A percentile compares a stretch with the other conserved stretches of the same genome.
Conservation (phyloP, 192 early-diverging fungal species). For the Glomus cerebriforme region DNA sequence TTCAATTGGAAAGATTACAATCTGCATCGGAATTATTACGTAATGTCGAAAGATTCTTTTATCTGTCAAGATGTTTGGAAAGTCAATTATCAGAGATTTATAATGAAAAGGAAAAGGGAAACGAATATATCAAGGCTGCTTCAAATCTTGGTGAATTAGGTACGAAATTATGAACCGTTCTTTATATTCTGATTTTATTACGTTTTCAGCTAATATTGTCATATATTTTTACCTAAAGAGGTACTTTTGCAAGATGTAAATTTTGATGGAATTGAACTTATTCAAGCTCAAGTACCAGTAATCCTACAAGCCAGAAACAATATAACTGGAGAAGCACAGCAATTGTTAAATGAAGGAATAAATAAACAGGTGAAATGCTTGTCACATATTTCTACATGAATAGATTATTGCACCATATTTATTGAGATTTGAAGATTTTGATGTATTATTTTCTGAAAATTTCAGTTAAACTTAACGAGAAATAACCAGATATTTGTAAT, state of each 20-base stretch:
- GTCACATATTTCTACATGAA: too few relatives aligned
- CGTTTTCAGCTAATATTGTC: not conserved
- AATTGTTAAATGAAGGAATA: conserved; percentile 53
- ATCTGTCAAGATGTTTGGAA: conserved; percentile 60
- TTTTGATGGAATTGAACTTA: conserved; percentile 66
- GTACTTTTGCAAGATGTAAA: conserved; percentile 57
- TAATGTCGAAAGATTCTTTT: conserved; percentile 60
- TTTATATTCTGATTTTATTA: not conserved
- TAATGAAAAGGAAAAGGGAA: conserved; percentile 33
- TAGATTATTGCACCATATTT: too few relatives aligned
- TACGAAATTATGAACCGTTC: conserved; percentile 36
- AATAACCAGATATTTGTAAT: not conserved
- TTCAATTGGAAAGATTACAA: conserved; percentile 67
- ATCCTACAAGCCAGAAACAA: conserved; percentile 47
- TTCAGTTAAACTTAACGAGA: not conserved
- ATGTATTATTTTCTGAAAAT: too few relatives aligned
- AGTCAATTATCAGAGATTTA: conserved; percentile 49
- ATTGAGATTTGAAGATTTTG: too few relatives aligned
- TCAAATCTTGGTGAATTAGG: conserved; percentile 62
- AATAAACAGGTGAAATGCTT: not conserved
- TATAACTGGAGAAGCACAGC: conserved; percentile 53
- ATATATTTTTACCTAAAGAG: conserved; percentile 39
- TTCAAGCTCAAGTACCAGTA: conserved; percentile 54
- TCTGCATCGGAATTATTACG: conserved; percentile 60
- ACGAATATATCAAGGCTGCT: conserved; percentile 56